Evolutionary conservation across 2,329 filamentous ascomycete genomes (phyloP).

Genomic region (Aspergillus arachidicola): DNA sequence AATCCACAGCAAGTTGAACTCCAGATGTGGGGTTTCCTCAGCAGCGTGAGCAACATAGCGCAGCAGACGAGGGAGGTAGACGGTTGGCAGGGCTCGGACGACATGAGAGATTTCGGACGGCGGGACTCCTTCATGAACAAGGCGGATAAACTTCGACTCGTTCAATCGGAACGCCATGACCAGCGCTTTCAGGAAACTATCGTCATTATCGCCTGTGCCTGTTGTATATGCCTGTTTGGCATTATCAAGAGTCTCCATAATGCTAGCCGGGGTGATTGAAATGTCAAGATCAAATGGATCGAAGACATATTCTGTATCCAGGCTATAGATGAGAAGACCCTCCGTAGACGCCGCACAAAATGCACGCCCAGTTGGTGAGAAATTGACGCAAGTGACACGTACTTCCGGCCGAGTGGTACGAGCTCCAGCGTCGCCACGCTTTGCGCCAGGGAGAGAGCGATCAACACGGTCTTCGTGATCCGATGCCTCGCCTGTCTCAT

Average conservation of each 20-base stretch:
- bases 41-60: conserved; percentile 86
- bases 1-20: conserved; percentile 94
- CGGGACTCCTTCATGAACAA: conserved; percentile 83
- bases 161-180: conserved; percentile 98
- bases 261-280: conserved; percentile 85
- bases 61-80: conserved; percentile 83
- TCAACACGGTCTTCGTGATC: conserved; percentile 86
- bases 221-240: conserved; percentile 37
- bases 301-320: conserved; percentile 82
- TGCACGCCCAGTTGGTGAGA: conserved; percentile 82
- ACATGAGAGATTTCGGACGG: conserved; percentile 73
- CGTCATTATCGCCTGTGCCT: conserved; percentile 65
- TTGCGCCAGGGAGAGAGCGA: conserved; percentile 77
- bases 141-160: conserved; percentile 76
- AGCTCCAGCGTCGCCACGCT: conserved; percentile 80
- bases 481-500: conserved; percentile 83
- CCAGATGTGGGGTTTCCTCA: conserved; percentile 88
- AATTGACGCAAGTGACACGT: conserved; percentile 79
- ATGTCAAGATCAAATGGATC: conserved; percentile 97
- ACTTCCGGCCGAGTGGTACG: conserved; percentile 79
- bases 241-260: conserved; percentile 68
- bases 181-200: conserved; percentile 82
- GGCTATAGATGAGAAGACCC: conserved; percentile 87
- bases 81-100: conserved; percentile 74
- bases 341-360: conserved; percentile 97